phyloP scores from a whole-genome alignment of 331 rosid genomes.

The Pyracantha coccinea region DNA sequence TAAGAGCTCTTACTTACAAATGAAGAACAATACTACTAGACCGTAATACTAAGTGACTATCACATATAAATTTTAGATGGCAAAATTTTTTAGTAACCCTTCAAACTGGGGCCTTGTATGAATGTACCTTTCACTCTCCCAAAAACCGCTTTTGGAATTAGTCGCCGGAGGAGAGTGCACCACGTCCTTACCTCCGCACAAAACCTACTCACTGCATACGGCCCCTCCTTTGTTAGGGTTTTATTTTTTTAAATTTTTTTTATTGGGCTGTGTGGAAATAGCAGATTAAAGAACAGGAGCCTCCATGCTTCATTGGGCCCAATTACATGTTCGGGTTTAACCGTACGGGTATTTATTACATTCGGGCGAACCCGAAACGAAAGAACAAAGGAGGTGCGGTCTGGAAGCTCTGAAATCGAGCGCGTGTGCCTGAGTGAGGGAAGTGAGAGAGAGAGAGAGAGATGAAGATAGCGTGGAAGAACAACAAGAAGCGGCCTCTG shows the following conservation, averaged over 20 bases:
- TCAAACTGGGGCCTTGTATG: too few relatives aligned
- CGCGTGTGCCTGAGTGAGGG: background rate
- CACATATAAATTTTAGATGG: too few relatives aligned
- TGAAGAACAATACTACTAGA: too few relatives aligned
- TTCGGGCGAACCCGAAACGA: background rate
- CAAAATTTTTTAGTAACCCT: too few relatives aligned
- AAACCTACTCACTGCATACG: too few relatives aligned
- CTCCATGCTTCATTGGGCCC: background rate
- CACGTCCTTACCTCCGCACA: too few relatives aligned
- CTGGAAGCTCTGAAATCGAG: background rate
- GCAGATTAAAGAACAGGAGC: background rate
- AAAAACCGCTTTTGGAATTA: too few relatives aligned
- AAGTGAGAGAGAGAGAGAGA: background rate
- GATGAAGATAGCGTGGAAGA: conserved; percentile 79
- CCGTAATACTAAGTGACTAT: too few relatives aligned
- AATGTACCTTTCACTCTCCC: too few relatives aligned
- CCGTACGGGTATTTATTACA: background rate
- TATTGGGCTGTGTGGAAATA: background rate
- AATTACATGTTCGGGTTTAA: background rate
- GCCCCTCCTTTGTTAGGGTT: too few relatives aligned
- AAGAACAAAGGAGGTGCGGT: background rate
- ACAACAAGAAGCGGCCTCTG: conserved; percentile 44
- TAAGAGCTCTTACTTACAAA: too few relatives aligned
- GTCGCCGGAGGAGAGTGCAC: too few relatives aligned
- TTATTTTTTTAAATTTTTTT: background rate